Conservation (phyloP, 495 filamentous ascomycete species). For the Penicillium chermesinum region DNA sequence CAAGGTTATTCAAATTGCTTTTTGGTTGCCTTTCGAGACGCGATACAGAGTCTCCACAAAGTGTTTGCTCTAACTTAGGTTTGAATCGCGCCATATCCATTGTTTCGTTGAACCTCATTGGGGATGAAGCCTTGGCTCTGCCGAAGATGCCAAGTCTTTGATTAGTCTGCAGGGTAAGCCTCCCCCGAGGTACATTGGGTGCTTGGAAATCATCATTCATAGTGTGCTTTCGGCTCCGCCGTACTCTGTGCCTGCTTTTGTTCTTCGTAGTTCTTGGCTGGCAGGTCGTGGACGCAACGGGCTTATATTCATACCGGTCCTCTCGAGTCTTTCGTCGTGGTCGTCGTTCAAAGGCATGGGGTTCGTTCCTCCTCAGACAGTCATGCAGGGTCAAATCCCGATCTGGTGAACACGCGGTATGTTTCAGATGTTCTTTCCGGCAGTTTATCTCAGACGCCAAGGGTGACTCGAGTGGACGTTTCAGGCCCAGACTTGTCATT, state of each 20-base stretch:
- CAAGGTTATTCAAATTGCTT: too few species aligned
- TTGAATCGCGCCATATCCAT: too few species aligned
- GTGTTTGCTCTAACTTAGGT: too few species aligned
- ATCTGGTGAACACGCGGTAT: neutral
- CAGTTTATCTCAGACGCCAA: neutral
- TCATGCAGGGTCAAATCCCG: neutral
- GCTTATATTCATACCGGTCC: constrained; percentile 48
- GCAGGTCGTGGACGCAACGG: constrained; percentile 14
- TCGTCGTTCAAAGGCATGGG: constrained; percentile 47
- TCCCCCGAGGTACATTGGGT: constrained; percentile 54
- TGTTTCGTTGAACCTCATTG: constrained; percentile 43
- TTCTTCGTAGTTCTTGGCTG: neutral
- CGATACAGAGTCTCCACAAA: neutral
- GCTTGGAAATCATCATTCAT: constrained; percentile 61
- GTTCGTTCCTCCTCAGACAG: neutral
- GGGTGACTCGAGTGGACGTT: neutral
- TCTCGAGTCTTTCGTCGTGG: constrained; percentile 57
- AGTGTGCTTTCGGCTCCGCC: constrained; percentile 37
- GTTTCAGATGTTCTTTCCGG: neutral
- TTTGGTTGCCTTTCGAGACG: neutral
- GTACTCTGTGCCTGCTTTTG: constrained; percentile 35
- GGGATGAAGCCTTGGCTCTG: constrained; percentile 62
- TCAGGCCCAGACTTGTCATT: neutral
- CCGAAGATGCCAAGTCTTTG: constrained; percentile 59
- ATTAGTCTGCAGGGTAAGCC: constrained; percentile 53